These are phyloP conservation scores for Dactylellina parvicollis DNA, from an alignment of 2,329 filamentous ascomycete species.

Conservation along the genomic window DNA sequence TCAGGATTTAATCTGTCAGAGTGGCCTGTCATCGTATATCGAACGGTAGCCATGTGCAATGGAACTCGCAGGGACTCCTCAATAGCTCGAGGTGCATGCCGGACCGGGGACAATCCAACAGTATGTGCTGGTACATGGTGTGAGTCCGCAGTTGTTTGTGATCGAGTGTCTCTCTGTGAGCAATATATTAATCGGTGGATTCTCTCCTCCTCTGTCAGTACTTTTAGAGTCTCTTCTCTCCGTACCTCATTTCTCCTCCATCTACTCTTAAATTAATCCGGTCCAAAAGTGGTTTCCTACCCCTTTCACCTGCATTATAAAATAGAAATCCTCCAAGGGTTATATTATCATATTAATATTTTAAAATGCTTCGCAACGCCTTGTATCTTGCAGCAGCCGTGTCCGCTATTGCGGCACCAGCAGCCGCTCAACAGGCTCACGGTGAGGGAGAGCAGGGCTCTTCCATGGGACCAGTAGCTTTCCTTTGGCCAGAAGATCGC, in stretches of 20 bases:
- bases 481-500: conserved; percentile 71
- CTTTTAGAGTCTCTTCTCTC: conserved; percentile 28
- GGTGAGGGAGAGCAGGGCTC: conserved; percentile 45
- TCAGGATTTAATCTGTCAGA: conserved; percentile 20
- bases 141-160: conserved; percentile 9
- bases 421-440: conserved; percentile 34
- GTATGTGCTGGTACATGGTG: conserved; percentile 1
- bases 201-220: conserved; percentile 35
- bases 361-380: conserved; percentile 47
- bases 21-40: conserved; percentile 11
- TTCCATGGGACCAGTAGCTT: conserved; percentile 66
- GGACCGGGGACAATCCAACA: conserved; percentile 46
- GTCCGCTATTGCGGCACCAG: conserved; percentile 40
- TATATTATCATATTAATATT: conserved; percentile 24
- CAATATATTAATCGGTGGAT: conserved; percentile 43
- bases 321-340: conserved; percentile 32
- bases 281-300: conserved; percentile 19
- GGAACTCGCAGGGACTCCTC: conserved; percentile 9
- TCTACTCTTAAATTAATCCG: conserved; percentile 30
- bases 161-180: conserved; percentile 30
- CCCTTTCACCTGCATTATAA: conserved; percentile 39
- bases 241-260: conserved; percentile 17
- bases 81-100: conserved; percentile 20
- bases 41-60: conserved; percentile 30
- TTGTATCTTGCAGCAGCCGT: conserved; percentile 41